phyloP scores from a whole-genome alignment of 768 basidiomycete genomes.

The Leccinum ochraceum region DNA sequence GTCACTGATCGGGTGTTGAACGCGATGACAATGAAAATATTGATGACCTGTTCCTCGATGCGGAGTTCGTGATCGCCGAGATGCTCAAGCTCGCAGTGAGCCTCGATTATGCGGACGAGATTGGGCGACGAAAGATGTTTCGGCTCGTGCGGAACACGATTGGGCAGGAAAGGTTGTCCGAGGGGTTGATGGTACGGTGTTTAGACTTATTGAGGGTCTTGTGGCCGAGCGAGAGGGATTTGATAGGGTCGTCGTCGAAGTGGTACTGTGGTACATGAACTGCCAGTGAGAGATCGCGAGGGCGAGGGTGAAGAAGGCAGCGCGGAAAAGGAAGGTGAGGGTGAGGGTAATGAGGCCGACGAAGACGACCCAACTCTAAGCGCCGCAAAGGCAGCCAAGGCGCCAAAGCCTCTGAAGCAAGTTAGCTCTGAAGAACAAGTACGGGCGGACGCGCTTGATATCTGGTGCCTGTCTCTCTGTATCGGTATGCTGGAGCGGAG shows the following conservation, averaged over 20 bases:
- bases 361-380: conserved; percentile 12
- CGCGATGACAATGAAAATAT: conserved; percentile 48
- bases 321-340: conserved; percentile 34
- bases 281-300: conserved; percentile 45
- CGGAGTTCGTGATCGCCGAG: conserved; percentile 74
- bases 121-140: conserved; percentile 86
- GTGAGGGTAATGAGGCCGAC: conserved; percentile 16
- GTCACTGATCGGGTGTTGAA: conserved; percentile 16
- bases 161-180: conserved; percentile 66
- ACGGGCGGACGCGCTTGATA: conserved; percentile 61
- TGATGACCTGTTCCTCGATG: conserved; percentile 34
- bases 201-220: conserved; percentile 80
- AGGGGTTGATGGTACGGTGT: conserved; percentile 66
- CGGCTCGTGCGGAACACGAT: conserved; percentile 86
- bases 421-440: conserved; percentile 61
- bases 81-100: conserved; percentile 76
- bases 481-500: conserved; percentile 79
- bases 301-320: conserved; percentile 42
- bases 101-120: conserved; percentile 91
- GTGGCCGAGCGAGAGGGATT: conserved; percentile 73
- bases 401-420: conserved; percentile 32
- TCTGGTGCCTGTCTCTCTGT: conserved; percentile 74
- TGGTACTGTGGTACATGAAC: conserved; percentile 61
- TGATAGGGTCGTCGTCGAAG: conserved; percentile 86
- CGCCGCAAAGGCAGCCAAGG: conserved; percentile 15